Conservation (phyloP, 2,329 filamentous ascomycete species). For the Eutypella sp. region DNA sequence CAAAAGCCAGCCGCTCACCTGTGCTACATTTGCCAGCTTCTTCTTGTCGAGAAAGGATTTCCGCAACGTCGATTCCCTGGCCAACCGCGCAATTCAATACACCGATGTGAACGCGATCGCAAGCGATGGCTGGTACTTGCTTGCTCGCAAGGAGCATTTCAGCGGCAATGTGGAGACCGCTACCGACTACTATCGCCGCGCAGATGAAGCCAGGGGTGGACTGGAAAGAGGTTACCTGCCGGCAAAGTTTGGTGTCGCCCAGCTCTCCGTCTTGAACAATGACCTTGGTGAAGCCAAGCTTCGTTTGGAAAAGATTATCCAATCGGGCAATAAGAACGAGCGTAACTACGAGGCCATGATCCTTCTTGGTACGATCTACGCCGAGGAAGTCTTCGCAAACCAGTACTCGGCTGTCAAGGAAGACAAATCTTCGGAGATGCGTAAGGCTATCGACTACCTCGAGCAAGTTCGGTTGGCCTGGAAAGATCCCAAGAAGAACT, state of each 20-base stretch:
- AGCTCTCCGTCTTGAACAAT: constrained; percentile 77
- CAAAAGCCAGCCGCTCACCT: constrained; percentile 84
- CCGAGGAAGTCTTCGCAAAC: constrained; percentile 84
- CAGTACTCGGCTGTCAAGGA: constrained; percentile 71
- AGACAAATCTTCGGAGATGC: constrained; percentile 78
- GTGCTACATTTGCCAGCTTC: constrained; percentile 83
- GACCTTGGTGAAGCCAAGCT: constrained; percentile 92
- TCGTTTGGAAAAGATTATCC: constrained; percentile 87
- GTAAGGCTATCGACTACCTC: constrained; percentile 79
- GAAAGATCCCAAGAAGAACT: constrained; percentile 87
- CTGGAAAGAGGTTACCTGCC: constrained; percentile 88
- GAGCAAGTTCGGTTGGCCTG: constrained; percentile 82
- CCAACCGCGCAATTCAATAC: constrained; percentile 88
- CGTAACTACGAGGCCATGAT: constrained; percentile 80
- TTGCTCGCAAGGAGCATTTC: constrained; percentile 88
- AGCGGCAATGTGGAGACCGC: constrained; percentile 70
- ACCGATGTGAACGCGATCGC: constrained; percentile 96
- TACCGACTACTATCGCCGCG: constrained; percentile 79
- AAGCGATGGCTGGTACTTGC: constrained; percentile 94
- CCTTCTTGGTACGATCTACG: constrained; percentile 83
- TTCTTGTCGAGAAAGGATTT: constrained; percentile 81
- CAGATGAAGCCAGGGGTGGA: constrained; percentile 87
- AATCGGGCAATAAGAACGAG: constrained; percentile 62
- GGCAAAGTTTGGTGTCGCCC: constrained; percentile 89
- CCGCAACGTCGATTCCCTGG: constrained; percentile 76